phyloP scores from a whole-genome alignment of 2,329 filamentous ascomycete genomes.

The Alternaria arbusti region DNA sequence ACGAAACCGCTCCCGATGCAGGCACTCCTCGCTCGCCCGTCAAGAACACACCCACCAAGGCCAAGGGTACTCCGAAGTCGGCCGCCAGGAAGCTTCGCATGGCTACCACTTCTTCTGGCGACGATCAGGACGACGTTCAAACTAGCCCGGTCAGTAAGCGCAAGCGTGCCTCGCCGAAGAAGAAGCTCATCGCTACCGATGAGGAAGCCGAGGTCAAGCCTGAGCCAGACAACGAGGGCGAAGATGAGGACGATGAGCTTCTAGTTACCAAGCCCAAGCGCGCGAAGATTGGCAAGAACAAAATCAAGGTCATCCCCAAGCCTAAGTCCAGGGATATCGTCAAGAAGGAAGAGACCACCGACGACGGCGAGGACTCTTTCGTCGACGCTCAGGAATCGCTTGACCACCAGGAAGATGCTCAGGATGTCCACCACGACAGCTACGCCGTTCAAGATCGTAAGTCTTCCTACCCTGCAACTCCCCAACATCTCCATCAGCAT shows the following conservation, averaged over 20 bases:
- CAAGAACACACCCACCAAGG: not conserved
- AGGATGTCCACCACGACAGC: not conserved
- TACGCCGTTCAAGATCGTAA: not conserved
- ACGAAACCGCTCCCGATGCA: constrained; percentile 8
- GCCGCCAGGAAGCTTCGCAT: constrained; percentile 8
- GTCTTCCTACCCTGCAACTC: not conserved
- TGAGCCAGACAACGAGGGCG: not conserved
- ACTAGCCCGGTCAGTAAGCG: constrained; percentile 20
- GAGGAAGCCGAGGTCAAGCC: constrained; percentile 4
- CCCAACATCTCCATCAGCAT: not conserved
- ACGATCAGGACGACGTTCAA: not conserved
- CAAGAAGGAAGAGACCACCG: not conserved
- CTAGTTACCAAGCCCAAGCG: constrained; percentile 9
- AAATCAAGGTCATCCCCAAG: constrained; percentile 3
- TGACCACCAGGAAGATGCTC: not conserved
- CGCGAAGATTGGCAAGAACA: not conserved
- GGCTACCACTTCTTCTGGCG: not conserved
- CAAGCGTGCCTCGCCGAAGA: constrained; percentile 22
- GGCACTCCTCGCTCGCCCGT: not conserved
- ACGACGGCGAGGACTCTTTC: constrained; percentile 5
- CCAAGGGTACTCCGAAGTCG: constrained; percentile 6
- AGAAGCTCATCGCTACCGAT: not conserved
- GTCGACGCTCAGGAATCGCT: constrained; percentile 9
- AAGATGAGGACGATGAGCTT: not conserved
- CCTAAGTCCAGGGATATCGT: not conserved